Conservation (phyloP, 768 basidiomycete species). For the Daedaleopsis sinensis region DNA sequence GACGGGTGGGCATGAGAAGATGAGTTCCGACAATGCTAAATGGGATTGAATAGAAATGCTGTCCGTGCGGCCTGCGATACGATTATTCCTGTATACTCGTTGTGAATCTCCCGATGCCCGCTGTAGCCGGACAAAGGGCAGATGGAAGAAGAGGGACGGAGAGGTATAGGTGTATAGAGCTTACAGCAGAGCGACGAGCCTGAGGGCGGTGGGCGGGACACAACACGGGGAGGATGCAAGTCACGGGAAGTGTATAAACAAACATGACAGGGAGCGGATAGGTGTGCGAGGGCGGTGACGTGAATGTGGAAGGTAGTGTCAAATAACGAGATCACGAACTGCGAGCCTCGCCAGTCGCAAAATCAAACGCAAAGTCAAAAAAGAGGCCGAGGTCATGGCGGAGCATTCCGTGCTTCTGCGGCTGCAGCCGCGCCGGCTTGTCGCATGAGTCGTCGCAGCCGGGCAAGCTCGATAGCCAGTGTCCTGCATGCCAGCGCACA, state of each 20-base stretch:
- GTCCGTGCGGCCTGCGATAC: background rate
- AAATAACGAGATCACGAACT: conserved; percentile 7
- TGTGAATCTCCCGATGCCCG: background rate
- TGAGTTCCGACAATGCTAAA: background rate
- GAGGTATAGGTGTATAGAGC: background rate
- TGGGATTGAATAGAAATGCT: background rate
- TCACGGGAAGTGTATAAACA: background rate
- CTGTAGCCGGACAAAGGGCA: background rate
- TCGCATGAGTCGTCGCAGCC: conserved; percentile 76
- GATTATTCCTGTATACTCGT: background rate
- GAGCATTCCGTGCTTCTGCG: conserved; percentile 15
- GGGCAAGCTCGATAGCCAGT: conserved; percentile 63
- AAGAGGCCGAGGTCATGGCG: background rate
- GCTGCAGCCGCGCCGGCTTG: conserved; percentile 39
- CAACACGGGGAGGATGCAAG: background rate
- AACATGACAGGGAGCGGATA: background rate
- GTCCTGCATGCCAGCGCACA: conserved; percentile 39
- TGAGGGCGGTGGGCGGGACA: background rate
- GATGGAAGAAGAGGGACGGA: background rate
- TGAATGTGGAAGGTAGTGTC: background rate
- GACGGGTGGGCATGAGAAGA: too few species aligned
- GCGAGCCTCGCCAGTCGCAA: background rate
- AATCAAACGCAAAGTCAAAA: background rate
- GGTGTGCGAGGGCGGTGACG: background rate
- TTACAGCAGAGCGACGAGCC: conserved; percentile 16